These are phyloP conservation scores for Ottelia alismoides DNA, from an alignment of 106 monocot genomes.

Conservation along the genomic window DNA sequence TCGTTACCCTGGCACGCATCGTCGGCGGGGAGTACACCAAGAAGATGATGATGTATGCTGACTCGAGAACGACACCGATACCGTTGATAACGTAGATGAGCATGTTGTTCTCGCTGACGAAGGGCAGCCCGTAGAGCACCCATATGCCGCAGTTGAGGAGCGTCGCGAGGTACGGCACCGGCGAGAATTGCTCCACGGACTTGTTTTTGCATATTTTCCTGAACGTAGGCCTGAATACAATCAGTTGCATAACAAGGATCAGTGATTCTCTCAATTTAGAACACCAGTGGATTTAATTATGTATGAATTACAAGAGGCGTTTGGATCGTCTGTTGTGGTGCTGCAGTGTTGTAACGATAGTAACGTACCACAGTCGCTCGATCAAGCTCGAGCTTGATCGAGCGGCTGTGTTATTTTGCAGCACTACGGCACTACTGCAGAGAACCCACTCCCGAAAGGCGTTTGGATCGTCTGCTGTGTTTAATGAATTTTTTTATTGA, in stretches of 20 bases:
- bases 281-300: neutral
- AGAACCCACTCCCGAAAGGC: too few species aligned
- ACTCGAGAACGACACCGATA: slow-evolving; percentile 43
- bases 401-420: too few species aligned
- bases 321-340: too few species aligned
- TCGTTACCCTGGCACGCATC: slow-evolving; percentile 22
- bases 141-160: slow-evolving; percentile 83
- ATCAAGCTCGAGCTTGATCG: too few species aligned
- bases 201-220: slow-evolving; percentile 53
- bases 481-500: too few species aligned
- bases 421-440: too few species aligned
- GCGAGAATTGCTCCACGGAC: slow-evolving; percentile 73
- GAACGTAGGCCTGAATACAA: slow-evolving; percentile 57
- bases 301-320: neutral
- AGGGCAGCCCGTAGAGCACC: slow-evolving; percentile 68
- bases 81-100: slow-evolving; percentile 78
- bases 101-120: slow-evolving; percentile 60
- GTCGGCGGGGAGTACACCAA: slow-evolving; percentile 36
- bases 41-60: slow-evolving; percentile 57
- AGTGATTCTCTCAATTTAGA: neutral
- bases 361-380: too few species aligned
- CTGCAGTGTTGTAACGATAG: too few species aligned
- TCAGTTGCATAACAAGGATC: too few species aligned
- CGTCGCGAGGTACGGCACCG: slow-evolving; percentile 60
- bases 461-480: too few species aligned